Conservation (phyloP, 1,284 basidiomycete species). For the Termitomyces sp. region DNA sequence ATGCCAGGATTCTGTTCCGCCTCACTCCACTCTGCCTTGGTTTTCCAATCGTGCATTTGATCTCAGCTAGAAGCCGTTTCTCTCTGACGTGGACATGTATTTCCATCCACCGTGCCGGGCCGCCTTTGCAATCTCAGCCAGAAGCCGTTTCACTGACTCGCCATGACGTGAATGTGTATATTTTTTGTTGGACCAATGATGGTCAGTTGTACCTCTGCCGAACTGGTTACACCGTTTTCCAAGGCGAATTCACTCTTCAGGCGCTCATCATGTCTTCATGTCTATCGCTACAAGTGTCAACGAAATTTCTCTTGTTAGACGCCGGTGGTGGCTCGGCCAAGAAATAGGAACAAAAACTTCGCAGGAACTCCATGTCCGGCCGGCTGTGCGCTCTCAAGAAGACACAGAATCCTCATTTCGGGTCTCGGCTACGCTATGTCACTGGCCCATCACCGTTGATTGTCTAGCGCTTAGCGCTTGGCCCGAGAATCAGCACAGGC, state of each 20-base stretch:
- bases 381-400: no score
- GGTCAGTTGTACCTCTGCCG: background rate
- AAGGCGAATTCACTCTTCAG: background rate
- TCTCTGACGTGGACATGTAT: background rate
- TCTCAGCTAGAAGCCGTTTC: background rate
- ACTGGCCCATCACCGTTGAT: background rate
- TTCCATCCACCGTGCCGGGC: no score
- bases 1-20: background rate
- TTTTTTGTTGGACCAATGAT: background rate
- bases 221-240: background rate
- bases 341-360: background rate
- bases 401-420: background rate
- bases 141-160: background rate
- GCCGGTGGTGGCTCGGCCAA: background rate
- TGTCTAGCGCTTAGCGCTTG: no score
- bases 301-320: no score
- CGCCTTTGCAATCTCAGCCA: background rate
- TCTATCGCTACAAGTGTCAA: background rate
- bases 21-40: background rate
- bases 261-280: no score
- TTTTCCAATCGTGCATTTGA: background rate
- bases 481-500: background rate
- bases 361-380: background rate
- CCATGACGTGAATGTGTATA: background rate
- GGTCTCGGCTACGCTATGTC: background rate